Conservation (phyloP, 306 rosid species). For the Senna tora region DNA sequence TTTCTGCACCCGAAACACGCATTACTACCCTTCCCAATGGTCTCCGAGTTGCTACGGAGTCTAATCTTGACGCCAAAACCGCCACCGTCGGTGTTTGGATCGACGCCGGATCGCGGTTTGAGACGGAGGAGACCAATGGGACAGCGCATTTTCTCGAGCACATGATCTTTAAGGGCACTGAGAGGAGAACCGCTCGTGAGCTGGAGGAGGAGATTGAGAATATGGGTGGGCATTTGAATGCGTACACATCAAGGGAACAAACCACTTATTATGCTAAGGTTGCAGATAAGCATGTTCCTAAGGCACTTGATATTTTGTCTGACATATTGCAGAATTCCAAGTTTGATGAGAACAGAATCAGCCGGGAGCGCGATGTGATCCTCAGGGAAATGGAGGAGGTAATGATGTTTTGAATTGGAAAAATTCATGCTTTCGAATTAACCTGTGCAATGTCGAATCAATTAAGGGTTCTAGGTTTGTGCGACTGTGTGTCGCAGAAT, state of each 20-base stretch:
- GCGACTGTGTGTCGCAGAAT: too few species aligned
- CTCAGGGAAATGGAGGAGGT: constrained; percentile 98
- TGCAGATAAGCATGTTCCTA: constrained; percentile 60
- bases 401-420: neutral
- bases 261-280: constrained; percentile 91
- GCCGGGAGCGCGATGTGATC: constrained; percentile 83
- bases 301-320: constrained; percentile 74
- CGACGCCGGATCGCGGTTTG: constrained; percentile 91
- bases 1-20: constrained; percentile 85
- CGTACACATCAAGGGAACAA: constrained; percentile 89
- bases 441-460: too few species aligned
- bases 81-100: constrained; percentile 98
- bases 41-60: constrained; percentile 87
- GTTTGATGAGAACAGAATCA: constrained; percentile 71
- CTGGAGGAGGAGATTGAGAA: constrained; percentile 94
- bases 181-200: constrained; percentile 65
- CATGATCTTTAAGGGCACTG: constrained; percentile 95
- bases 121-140: constrained; percentile 89
- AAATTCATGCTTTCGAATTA: neutral
- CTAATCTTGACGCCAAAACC: constrained; percentile 60
- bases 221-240: constrained; percentile 96
- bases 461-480: neutral
- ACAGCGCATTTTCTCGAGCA: constrained; percentile 93
- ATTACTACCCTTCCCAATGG: constrained; percentile 84
- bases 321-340: constrained; percentile 89